Percentiles rank a stretch among this genome's conserved stretches.
These are phyloP conservation scores for Paecilomyces variotii DNA, from an alignment of 2,329 filamentous ascomycete genomes.

Conservation along the genomic window DNA sequence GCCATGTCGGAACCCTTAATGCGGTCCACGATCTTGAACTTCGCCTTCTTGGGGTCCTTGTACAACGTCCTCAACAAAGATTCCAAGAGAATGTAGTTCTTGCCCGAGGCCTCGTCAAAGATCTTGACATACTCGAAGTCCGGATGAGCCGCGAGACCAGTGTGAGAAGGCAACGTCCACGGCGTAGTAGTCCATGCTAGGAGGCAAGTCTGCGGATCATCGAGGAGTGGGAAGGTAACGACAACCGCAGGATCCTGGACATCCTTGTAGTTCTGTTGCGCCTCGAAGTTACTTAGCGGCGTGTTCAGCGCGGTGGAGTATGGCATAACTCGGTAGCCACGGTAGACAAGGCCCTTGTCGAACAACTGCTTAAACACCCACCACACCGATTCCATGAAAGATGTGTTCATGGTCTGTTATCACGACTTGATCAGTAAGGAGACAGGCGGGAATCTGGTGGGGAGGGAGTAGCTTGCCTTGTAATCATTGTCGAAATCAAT, in stretches of 20 bases:
- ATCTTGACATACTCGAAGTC: conserved; percentile 86
- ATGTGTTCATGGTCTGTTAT: conserved; percentile 75
- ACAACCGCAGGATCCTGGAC: conserved; percentile 86
- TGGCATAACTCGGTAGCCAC: conserved; percentile 87
- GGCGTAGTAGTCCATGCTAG: conserved; percentile 88
- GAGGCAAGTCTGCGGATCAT: conserved; percentile 66
- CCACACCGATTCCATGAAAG: conserved; percentile 94
- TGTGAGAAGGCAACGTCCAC: conserved; percentile 76
- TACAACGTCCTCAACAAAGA: conserved; percentile 74
- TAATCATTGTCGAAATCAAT: conserved; percentile 98
- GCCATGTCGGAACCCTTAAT: conserved; percentile 77
- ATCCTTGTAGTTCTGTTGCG: conserved; percentile 90
- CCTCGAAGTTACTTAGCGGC: conserved; percentile 86
- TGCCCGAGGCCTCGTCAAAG: conserved; percentile 69
- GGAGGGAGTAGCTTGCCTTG: conserved; percentile 50
- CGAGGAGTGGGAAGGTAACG: conserved; percentile 74
- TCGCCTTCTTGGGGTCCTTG: conserved; percentile 92
- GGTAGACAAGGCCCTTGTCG: conserved; percentile 83
- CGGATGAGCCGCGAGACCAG: conserved; percentile 68
- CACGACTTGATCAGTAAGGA: conserved; percentile 4
- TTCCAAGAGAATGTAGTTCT: conserved; percentile 79
- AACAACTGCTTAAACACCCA: conserved; percentile 94
- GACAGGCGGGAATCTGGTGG: background rate
- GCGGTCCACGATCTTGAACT: conserved; percentile 74
- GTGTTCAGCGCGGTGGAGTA: conserved; percentile 88